A percentile compares a stretch with the other conserved stretches of the same genome.
Conservation (phyloP, 345 rosid genomes). For the Pseudoturritis turrita region DNA sequence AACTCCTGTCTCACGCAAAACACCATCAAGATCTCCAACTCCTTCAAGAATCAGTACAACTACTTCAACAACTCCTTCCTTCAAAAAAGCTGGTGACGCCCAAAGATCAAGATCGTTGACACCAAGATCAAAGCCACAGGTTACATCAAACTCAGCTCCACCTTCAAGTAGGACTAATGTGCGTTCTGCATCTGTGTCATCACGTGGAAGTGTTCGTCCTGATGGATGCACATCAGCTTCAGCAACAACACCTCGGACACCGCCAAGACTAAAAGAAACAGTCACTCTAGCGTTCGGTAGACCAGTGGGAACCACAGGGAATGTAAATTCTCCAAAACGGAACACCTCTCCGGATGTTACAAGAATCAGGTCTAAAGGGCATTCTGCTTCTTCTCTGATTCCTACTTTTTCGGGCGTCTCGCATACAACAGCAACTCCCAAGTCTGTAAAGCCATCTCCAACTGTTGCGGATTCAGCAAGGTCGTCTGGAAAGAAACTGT, state of each 20-base stretch:
- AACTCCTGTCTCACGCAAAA: conserved; percentile 24
- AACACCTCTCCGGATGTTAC: conserved; percentile 18
- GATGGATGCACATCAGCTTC: conserved; percentile 1
- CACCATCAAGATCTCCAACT: conserved; percentile 17
- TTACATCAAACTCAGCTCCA: neutral
- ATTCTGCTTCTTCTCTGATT: conserved; percentile 17
- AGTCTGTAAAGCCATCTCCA: conserved; percentile 11
- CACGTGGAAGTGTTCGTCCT: neutral
- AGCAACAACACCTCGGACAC: conserved; percentile 22
- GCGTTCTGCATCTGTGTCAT: conserved; percentile 19
- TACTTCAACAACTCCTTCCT: conserved; percentile 12
- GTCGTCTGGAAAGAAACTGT: conserved; percentile 9
- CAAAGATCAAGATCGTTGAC: conserved; percentile 32
- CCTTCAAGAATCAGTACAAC: conserved; percentile 20
- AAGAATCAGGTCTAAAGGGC: conserved; percentile 16
- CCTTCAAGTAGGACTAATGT: conserved; percentile 1
- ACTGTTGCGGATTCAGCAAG: neutral
- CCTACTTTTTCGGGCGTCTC: conserved; percentile 11
- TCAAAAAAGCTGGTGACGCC: neutral
- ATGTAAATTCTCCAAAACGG: conserved; percentile 12
- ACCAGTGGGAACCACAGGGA: conserved; percentile 20
- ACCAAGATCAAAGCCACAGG: conserved; percentile 19
- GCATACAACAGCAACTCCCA: neutral
- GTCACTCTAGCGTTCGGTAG: conserved; percentile 29
- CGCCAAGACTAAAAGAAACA: conserved; percentile 26